These are phyloP conservation scores for Carex scoparia DNA, from an alignment of 176 grass and related monocot species.

Conservation along the genomic window DNA sequence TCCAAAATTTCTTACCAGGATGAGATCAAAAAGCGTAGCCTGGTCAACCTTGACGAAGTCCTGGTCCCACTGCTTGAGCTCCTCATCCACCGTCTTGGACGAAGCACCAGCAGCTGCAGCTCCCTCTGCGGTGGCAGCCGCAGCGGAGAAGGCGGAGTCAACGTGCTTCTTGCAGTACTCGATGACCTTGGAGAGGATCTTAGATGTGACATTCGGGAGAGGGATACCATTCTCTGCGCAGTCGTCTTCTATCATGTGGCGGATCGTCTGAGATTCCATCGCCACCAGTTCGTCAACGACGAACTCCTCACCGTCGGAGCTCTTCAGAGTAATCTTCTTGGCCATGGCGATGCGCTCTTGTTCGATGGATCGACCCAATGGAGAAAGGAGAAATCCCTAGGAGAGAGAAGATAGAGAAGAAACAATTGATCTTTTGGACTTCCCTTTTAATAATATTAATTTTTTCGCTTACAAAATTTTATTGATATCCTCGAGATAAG, in stretches of 20 bases:
- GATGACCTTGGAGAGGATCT: slow-evolving; percentile 31
- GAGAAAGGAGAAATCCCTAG: not conserved
- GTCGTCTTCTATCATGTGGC: slow-evolving; percentile 42
- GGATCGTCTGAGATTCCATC: slow-evolving; percentile 37
- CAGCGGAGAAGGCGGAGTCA: slow-evolving; percentile 10
- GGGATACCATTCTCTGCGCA: slow-evolving; percentile 29
- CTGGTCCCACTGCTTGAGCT: slow-evolving; percentile 31
- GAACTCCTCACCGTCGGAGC: slow-evolving; percentile 39
- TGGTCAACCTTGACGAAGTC: slow-evolving; percentile 44
- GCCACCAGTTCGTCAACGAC: slow-evolving; percentile 38
- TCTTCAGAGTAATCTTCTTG: slow-evolving; percentile 31
- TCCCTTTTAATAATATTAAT: not conserved
- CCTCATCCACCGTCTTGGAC: slow-evolving; percentile 15
- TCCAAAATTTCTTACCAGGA: slow-evolving; percentile 23
- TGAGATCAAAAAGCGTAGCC: slow-evolving; percentile 42
- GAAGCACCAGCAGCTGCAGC: not conserved
- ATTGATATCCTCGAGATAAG: not conserved
- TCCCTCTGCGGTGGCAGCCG: not conserved
- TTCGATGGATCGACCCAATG: not conserved
- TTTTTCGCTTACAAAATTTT: not conserved
- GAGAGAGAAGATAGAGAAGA: not conserved
- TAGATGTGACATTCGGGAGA: slow-evolving; percentile 23
- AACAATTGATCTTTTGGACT: not conserved
- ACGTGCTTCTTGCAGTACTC: slow-evolving; percentile 39
- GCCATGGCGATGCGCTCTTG: not conserved